Conservation (phyloP, 129 eudicot genomes). For the Helianthus annuus region HanXRQr2.0-SUNRISE NC_035445.2:61353405-61353904, state of each 20-base stretch:
- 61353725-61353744: conserved; percentile 46
- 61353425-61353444: too few relatives aligned
- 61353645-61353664: conserved; percentile 10
- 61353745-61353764: conserved; percentile 45
- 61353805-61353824: conserved; percentile 34
- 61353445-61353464: too few relatives aligned
- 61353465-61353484: too few relatives aligned
- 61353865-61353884: conserved; percentile 22
- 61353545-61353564: too few relatives aligned
- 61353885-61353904: conserved; percentile 13
- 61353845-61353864: conserved; percentile 33
- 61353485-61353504: too few relatives aligned
- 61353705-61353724: conserved; percentile 12
- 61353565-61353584: too few relatives aligned
- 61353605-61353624: background rate
- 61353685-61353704: background rate
- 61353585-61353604: background rate
- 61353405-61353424: too few relatives aligned
- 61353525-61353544: too few relatives aligned
- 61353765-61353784: conserved; percentile 32
- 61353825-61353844: conserved; percentile 30
- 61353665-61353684: conserved; percentile 18
- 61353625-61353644: background rate
- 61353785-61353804: conserved; percentile 35
- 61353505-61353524: too few relatives aligned